phyloP scores from a whole-genome alignment of 257 asterid genomes.

The Nicotiana sylvestris region DNA sequence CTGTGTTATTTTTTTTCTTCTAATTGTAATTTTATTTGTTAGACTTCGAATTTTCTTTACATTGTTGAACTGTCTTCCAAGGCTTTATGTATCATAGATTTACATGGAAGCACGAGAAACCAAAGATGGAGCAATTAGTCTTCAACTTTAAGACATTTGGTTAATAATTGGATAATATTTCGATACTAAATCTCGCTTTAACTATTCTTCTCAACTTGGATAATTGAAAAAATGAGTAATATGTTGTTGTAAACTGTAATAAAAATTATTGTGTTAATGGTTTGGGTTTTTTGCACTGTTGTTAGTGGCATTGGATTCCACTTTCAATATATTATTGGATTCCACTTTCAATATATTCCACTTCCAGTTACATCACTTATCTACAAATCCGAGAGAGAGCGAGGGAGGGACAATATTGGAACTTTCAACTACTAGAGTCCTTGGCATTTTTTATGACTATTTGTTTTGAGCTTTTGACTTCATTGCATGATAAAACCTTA shows the following conservation, averaged over 20 bases:
- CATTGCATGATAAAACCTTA: not conserved
- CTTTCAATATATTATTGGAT: no score
- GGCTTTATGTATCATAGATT: not conserved
- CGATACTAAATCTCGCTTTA: not conserved
- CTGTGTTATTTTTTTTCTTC: no score
- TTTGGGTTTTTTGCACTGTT: no score
- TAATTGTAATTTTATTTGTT: no score
- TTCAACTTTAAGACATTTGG: not conserved
- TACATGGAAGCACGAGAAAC: not conserved
- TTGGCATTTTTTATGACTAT: not conserved
- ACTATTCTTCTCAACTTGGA: not conserved
- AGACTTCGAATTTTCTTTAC: not conserved
- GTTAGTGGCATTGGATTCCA: no score
- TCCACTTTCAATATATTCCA: no score
- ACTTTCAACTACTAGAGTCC: not conserved
- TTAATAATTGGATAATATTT: not conserved
- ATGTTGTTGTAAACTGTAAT: not conserved
- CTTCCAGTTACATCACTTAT: no score
- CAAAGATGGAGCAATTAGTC: not conserved
- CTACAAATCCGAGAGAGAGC: no score
- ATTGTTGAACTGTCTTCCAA: not conserved
- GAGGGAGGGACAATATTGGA: not conserved
- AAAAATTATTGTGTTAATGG: not conserved
- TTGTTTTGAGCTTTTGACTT: not conserved
- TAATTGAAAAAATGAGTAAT: not conserved